These are phyloP conservation scores for Clonostachys chloroleuca DNA, from an alignment of 2,329 filamentous ascomycete genomes.

Conservation along the genomic window DNA sequence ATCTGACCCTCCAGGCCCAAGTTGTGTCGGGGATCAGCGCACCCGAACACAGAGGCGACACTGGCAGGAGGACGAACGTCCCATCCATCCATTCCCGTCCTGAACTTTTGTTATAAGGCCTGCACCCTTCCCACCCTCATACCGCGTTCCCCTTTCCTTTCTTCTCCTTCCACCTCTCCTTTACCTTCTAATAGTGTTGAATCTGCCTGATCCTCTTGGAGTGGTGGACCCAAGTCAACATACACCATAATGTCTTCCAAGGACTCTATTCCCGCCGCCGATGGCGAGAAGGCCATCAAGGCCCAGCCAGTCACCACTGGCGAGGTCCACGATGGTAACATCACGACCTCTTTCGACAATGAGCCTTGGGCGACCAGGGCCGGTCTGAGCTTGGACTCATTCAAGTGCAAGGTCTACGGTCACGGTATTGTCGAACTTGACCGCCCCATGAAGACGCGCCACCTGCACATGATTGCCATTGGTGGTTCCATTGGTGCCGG, in stretches of 20 bases:
- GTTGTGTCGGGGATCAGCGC: too few relatives aligned
- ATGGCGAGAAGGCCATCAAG: conserved; percentile 3
- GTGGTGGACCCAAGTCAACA: too few relatives aligned
- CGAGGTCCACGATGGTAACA: conserved; percentile 2
- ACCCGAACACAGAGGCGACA: too few relatives aligned
- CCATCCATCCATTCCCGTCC: conserved; percentile 2
- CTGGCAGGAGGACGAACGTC: neutral
- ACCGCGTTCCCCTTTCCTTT: neutral
- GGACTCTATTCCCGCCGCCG: conserved; percentile 4
- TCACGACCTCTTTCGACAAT: conserved; percentile 11
- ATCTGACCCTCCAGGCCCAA: too few relatives aligned
- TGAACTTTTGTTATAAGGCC: conserved; percentile 7
- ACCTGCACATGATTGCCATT: conserved; percentile 57
- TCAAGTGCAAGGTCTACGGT: conserved; percentile 27
- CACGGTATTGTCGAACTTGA: conserved; percentile 26
- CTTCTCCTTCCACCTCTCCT: neutral
- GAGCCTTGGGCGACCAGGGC: conserved; percentile 27
- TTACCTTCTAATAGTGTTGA: too few relatives aligned
- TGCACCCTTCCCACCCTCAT: conserved; percentile 1
- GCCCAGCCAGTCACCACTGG: neutral
- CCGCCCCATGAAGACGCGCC: conserved; percentile 44
- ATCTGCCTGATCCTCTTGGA: too few relatives aligned
- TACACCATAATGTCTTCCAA: conserved; percentile 6
- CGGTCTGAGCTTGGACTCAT: conserved; percentile 29
- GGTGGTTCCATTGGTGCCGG: conserved; percentile 47